These are phyloP conservation scores for Nepenthes gracilis DNA, from an alignment of 148 eudicot genomes.

Conservation along the genomic window DNA sequence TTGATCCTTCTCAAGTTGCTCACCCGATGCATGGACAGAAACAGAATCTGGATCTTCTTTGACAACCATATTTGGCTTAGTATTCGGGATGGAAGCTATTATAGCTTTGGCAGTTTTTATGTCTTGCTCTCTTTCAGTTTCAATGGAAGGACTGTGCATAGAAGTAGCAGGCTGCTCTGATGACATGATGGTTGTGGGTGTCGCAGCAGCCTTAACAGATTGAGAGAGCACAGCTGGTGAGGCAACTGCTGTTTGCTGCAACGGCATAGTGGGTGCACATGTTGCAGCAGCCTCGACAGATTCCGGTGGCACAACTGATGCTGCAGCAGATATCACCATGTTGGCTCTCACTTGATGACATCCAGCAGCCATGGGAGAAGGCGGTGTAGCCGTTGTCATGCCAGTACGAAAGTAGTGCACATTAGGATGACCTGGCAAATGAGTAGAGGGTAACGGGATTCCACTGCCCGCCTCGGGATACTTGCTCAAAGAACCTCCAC, in stretches of 20 bases:
- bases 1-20: background rate
- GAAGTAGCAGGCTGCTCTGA: background rate
- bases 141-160: slow-evolving; percentile 8
- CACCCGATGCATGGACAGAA: background rate
- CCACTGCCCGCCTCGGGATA: slow-evolving; percentile 17
- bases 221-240: slow-evolving; percentile 16
- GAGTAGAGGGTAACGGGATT: slow-evolving; percentile 23
- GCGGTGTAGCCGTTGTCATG: slow-evolving; percentile 6
- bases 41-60: slow-evolving; percentile 7
- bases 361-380: slow-evolving; percentile 20
- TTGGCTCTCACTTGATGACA: slow-evolving; percentile 28
- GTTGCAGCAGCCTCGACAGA: slow-evolving; percentile 1
- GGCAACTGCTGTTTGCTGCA: background rate
- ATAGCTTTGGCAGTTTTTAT: background rate
- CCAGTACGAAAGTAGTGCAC: slow-evolving; percentile 58
- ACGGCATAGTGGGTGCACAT: background rate
- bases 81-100: slow-evolving; percentile 9
- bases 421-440: slow-evolving; percentile 18
- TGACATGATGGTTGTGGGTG: background rate
- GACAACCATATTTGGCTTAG: slow-evolving; percentile 6
- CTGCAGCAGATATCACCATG: slow-evolving; percentile 17
- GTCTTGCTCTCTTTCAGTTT: slow-evolving; percentile 5
- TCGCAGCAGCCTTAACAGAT: slow-evolving; percentile 1
- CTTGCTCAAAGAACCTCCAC: slow-evolving; percentile 26
- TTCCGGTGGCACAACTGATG: slow-evolving; percentile 15